Evolutionary conservation across 2,329 filamentous ascomycete genomes (phyloP).

Genomic region (Verticillium longisporum): DNA sequence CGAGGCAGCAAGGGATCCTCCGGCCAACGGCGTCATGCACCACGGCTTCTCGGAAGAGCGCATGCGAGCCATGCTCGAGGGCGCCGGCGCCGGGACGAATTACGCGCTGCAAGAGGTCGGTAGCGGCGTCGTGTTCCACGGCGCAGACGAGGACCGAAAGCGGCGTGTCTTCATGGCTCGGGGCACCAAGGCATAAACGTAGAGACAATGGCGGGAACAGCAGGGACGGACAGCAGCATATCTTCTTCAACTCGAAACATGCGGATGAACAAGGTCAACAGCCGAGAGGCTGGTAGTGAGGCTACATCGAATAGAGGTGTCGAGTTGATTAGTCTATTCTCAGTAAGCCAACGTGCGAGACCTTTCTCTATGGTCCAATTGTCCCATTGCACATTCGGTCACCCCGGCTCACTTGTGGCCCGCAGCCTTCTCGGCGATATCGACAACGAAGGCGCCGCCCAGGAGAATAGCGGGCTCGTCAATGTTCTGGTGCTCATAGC

Average conservation of each 20-base stretch:
- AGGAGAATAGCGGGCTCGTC: slow-evolving; percentile 74
- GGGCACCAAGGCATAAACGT: slow-evolving; percentile 10
- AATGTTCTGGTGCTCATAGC: slow-evolving; percentile 74
- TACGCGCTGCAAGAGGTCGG: slow-evolving; percentile 52
- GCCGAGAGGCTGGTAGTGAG: no score
- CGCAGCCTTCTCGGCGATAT: slow-evolving; percentile 14
- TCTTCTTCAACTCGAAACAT: not conserved
- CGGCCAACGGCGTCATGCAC: slow-evolving; percentile 50
- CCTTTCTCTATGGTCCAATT: not conserved
- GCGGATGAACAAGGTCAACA: no score
- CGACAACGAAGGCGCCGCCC: slow-evolving; percentile 61
- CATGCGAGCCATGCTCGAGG: slow-evolving; percentile 53
- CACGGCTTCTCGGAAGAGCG: slow-evolving; percentile 58
- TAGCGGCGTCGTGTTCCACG: slow-evolving; percentile 38
- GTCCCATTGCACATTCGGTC: not conserved
- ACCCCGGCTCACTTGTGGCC: not conserved
- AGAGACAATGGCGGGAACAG: not conserved
- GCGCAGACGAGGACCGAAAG: slow-evolving; percentile 25
- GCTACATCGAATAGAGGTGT: no score
- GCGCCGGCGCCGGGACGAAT: slow-evolving; percentile 49
- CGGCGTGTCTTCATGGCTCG: slow-evolving; percentile 29
- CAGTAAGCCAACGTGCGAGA: no score
- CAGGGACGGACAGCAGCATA: not conserved
- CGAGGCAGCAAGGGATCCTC: not conserved
- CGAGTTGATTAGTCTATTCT: not conserved